Conservation (phyloP, 2,329 filamentous ascomycete genomes). For the Fusarium albosuccineum region DNA sequence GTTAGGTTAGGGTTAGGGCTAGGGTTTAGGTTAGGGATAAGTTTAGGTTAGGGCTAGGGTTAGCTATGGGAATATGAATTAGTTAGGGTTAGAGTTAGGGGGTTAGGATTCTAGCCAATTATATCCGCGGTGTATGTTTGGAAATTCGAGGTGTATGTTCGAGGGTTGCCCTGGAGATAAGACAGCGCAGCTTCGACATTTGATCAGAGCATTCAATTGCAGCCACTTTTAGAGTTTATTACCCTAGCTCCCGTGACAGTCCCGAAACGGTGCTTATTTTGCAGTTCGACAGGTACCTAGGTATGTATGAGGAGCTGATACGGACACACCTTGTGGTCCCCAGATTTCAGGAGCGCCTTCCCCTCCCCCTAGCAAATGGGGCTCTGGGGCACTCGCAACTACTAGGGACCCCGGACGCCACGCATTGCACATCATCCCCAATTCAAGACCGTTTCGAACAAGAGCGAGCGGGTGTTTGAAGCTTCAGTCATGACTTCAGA, state of each 20-base stretch:
- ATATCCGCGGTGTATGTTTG: too few relatives aligned
- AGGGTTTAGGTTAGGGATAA: too few relatives aligned
- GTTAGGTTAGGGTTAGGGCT: too few relatives aligned
- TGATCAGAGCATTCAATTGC: constrained; percentile 1
- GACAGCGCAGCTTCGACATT: background rate
- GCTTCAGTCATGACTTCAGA: constrained; percentile 6
- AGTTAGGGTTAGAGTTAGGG: too few relatives aligned
- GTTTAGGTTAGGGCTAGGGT: too few relatives aligned
- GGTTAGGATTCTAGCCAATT: too few relatives aligned
- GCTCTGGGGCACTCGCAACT: constrained; percentile 13
- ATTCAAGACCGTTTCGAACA: constrained; percentile 14
- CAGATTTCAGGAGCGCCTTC: constrained; percentile 47
- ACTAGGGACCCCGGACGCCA: constrained; percentile 28
- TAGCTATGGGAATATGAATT: too few relatives aligned
- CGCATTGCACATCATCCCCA: constrained; percentile 30
- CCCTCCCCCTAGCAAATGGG: constrained; percentile 28
- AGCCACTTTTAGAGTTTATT: constrained; percentile 11
- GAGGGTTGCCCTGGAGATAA: background rate
- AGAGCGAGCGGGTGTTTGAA: constrained; percentile 13
- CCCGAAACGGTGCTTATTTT: constrained; percentile 20
- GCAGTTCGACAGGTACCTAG: background rate
- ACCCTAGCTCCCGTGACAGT: constrained; percentile 20
- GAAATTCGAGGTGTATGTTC: too few relatives aligned
- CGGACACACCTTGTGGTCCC: constrained; percentile 40
- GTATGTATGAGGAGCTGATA: constrained; percentile 3